phyloP scores from a whole-genome alignment of 345 rosid species.

The Camelina neglecta region DNA sequence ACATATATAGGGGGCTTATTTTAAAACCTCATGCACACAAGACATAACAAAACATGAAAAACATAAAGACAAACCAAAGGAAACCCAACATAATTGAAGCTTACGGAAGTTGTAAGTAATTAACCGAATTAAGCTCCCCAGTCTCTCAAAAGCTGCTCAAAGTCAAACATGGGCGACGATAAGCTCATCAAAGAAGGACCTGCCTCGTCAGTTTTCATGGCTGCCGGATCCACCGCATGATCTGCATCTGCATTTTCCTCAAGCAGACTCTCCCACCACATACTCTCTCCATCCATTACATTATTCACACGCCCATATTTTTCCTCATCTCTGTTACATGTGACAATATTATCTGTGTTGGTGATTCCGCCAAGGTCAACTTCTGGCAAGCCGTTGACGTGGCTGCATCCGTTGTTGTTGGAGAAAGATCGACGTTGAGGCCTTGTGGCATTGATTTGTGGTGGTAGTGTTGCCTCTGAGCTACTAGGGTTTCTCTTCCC shows the following conservation, averaged over 20 bases:
- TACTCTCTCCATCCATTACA: slow-evolving; percentile 7
- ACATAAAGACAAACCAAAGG: too few species aligned
- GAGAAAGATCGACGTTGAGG: slow-evolving; percentile 23
- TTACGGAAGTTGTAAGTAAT: too few species aligned
- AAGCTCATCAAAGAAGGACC: neutral
- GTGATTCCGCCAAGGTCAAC: neutral
- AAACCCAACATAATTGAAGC: too few species aligned
- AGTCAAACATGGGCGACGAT: neutral
- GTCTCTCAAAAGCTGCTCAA: neutral
- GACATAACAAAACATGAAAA: too few species aligned
- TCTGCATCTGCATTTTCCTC: neutral
- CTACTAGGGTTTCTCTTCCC: neutral
- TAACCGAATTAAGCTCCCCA: too few species aligned
- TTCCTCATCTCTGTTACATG: neutral
- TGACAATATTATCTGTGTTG: neutral
- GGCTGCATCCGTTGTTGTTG: neutral
- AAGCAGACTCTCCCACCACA: slow-evolving; percentile 26
- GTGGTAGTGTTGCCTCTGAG: neutral
- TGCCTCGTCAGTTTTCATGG: neutral
- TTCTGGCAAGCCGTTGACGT: neutral
- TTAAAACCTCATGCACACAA: too few species aligned
- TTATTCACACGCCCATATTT: neutral
- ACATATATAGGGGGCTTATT: too few species aligned
- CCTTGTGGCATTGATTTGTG: slow-evolving; percentile 14
- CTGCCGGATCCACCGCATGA: neutral